Evolutionary conservation across 2,329 filamentous ascomycete species (phyloP), one percentile per base, ranked within the genome.

Genomic region (Colletotrichum gloeosporioides): DNA sequence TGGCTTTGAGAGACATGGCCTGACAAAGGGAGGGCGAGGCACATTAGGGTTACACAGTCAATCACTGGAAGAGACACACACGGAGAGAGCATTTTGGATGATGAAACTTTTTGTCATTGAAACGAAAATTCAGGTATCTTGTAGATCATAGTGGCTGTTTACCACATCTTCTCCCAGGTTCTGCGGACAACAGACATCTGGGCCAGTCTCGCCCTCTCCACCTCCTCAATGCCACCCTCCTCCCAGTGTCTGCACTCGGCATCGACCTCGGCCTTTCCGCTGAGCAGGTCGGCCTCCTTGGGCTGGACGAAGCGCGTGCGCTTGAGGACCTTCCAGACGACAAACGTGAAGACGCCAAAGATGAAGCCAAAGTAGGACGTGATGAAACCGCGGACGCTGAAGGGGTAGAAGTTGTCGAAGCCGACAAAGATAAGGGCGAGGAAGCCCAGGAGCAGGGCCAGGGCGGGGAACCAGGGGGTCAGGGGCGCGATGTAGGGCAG

Each of bases 301-400:
- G 91, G 86, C 63, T 85, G 86, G 68, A 89, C 83, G 76, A 90
- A 87, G 78, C 89, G 91, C 0, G 93, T 94, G 80, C 87, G 88
- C 82, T 93, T 91, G 78, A 90, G 73, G 3, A 94, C 10, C 84
- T 95, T 96, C 91, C 93, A 95, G 7, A 88, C 89, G 4, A 93
- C 32, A 80, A 91, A 96, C 12, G 95, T 85, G 7, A 87, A 80
- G 49, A 88, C 79, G 69, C 89, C 89, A 79, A 90, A 90, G 6
- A 87, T 86, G 34, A 91, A 83, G 10, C 86, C 88, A 79, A 91
- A 90, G 81, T 92, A 92, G 18, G 85, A 85, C 3, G 89, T 89
- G 68, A 92, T 78, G 81, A 91, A 91, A 59, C 85, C 85, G 12
- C 87, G 84, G 0, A 85, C 83, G 53, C 82, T 86, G 78, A 87